A percentile compares a stretch with the other conserved stretches of the same genome.
Evolutionary conservation across 2,329 filamentous ascomycete species (phyloP).

Genomic region (Fusarium concolor): DNA sequence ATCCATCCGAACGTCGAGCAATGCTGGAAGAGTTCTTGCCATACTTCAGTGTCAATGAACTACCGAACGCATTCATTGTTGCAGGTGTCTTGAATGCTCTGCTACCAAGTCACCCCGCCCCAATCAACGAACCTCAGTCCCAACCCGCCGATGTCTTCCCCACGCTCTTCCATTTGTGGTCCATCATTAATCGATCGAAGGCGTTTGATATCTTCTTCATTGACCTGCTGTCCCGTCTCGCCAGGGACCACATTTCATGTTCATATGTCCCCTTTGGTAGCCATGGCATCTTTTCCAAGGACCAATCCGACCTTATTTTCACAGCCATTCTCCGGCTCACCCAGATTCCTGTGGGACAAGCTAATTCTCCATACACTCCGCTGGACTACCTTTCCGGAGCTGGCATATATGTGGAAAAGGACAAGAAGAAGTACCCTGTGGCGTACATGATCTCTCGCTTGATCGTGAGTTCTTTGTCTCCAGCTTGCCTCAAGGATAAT

Average conservation of each 20-base stretch:
- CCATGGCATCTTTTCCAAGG: constrained; percentile 90
- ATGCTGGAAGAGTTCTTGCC: constrained; percentile 85
- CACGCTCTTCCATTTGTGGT: constrained; percentile 97
- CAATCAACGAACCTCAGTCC: constrained; percentile 77
- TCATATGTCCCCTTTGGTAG: constrained; percentile 82
- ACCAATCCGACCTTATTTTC: constrained; percentile 93
- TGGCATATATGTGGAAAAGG: constrained; percentile 88
- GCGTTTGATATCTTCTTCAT: constrained; percentile 87
- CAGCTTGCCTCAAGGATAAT: constrained; percentile 78
- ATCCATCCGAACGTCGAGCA: constrained; percentile 83
- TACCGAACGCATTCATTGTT: constrained; percentile 94
- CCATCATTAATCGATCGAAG: constrained; percentile 89
- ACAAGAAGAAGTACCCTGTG: constrained; percentile 91
- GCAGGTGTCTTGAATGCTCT: constrained; percentile 86
- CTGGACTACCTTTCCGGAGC: constrained; percentile 87
- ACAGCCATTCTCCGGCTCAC: constrained; percentile 89
- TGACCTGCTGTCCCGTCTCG: constrained; percentile 88
- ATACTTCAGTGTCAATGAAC: constrained; percentile 93
- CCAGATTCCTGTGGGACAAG: constrained; percentile 96
- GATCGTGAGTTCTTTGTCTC: constrained; percentile 93
- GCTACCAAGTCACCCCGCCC: constrained; percentile 84
- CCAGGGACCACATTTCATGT: constrained; percentile 83
- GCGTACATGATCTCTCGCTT: constrained; percentile 92
- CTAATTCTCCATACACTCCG: constrained; percentile 89
- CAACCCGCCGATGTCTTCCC: constrained; percentile 90